phyloP scores from a whole-genome alignment of 768 basidiomycete species.

The Tricholoma hemisulphureum region DNA sequence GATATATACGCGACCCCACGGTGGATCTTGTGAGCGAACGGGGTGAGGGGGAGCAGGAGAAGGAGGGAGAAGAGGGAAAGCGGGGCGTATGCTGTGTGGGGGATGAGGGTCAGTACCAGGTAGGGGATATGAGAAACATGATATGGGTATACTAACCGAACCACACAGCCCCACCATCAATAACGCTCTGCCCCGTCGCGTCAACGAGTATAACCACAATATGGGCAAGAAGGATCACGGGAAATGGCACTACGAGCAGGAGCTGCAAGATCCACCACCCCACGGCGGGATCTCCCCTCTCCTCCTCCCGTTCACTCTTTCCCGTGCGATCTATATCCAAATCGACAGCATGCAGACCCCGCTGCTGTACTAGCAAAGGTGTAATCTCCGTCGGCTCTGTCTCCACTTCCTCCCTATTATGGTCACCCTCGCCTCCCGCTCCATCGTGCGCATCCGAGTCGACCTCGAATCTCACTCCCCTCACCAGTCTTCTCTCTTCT shows the following conservation, averaged over 20 bases:
- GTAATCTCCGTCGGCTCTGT: constrained; percentile 54
- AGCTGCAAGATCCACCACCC: constrained; percentile 61
- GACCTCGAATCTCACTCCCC: constrained; percentile 26
- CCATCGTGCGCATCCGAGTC: not conserved
- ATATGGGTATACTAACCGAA: constrained; percentile 22
- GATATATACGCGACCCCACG: constrained; percentile 12
- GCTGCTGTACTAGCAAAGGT: constrained; percentile 42
- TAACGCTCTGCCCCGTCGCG: constrained; percentile 54
- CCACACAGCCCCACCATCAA: constrained; percentile 61
- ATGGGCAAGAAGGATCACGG: constrained; percentile 53
- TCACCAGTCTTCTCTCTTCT: constrained; percentile 12
- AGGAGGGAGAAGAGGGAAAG: constrained; percentile 48
- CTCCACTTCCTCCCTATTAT: constrained; percentile 21
- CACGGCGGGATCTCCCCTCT: constrained; percentile 22
- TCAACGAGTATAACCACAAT: constrained; percentile 45
- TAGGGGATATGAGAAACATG: not conserved
- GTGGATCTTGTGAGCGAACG: constrained; percentile 42
- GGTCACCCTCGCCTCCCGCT: constrained; percentile 6
- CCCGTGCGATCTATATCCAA: too few relatives aligned
- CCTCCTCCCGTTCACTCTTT: not conserved
- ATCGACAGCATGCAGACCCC: too few relatives aligned
- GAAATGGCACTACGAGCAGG: constrained; percentile 50
- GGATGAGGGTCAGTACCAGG: not conserved
- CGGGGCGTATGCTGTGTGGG: constrained; percentile 46
- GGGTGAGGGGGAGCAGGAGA: constrained; percentile 58